Base-by-base conservation (phyloP, 106 monocot genomes). In the Allium fistulosum region DNA sequence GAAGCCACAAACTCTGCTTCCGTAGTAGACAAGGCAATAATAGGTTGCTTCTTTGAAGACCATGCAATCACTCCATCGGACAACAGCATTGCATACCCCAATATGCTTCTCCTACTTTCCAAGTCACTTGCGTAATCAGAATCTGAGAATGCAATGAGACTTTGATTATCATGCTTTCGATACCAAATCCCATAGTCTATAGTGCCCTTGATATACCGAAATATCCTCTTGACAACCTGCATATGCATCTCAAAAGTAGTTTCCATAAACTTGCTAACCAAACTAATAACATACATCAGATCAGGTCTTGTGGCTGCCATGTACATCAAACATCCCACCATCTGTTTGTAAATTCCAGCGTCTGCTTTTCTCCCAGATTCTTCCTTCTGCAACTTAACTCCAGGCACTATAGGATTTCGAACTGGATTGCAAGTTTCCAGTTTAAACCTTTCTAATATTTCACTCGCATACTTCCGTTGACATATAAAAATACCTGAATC, bases 1-100 rank as follows among this genome's bases (percentile, higher is more conserved):
- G 66, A n/a, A 16, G 49, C 66, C 16, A 67, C 66, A 50, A 67
- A 48, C 16, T 67, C 11, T 50, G 66, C 66, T 17, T 67, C 60
- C 16, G 3, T 61, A 61, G 60, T 61, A 17, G 60, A 12, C 15
- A 13, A 61, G 22, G 22, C 1, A 22, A 61, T 4, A 61, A 18
- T 4, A 17, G 60, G 60, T 4, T 61, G 60, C 26, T 61, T 61
- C 17, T 61, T 61, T 4, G 17, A 61, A n/a, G 60, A n/a, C 60
- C 60, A 61, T 61, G 60, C 16, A 61, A 61, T 26, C 26, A 26
- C n/a, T 61, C 60, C 17, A 17, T n/a, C 7, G 18, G 18, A n/a
- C 60, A 61, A 17, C 17, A 61, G 7, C 10, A 61, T 17, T 17
- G 26, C 60, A 61, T 61, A 61, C 16, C n/a, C 17, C 7, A 4